These are phyloP conservation scores for Parathielavia appendiculata DNA, from an alignment of 495 filamentous ascomycete genomes.

Conservation along the genomic window DNA sequence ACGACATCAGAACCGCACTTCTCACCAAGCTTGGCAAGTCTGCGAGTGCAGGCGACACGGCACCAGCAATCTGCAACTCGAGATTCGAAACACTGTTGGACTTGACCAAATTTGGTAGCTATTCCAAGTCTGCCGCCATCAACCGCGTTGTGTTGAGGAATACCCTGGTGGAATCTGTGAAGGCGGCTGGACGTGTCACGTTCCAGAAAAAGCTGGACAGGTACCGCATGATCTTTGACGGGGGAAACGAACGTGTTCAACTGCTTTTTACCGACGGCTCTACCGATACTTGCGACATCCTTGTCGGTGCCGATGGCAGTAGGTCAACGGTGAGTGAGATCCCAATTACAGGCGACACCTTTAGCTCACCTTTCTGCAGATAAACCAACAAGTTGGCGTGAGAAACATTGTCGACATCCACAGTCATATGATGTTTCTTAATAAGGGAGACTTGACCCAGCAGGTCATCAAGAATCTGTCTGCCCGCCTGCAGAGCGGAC, in stretches of 20 bases:
- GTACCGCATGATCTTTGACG: background rate
- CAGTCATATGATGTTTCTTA: too few relatives aligned
- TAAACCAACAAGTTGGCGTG: too few relatives aligned
- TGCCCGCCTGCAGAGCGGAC: too few relatives aligned
- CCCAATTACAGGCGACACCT: background rate
- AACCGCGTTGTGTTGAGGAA: background rate
- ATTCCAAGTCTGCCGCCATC: background rate
- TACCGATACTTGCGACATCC: background rate
- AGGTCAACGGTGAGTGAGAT: background rate
- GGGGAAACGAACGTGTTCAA: background rate
- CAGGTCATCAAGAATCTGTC: too few relatives aligned
- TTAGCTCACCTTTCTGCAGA: too few relatives aligned
- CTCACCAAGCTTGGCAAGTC: background rate
- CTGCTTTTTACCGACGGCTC: background rate
- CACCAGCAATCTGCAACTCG: background rate
- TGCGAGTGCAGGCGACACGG: background rate
- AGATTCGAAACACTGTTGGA: background rate
- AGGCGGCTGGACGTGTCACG: background rate
- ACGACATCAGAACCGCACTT: background rate
- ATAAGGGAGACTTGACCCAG: too few relatives aligned
- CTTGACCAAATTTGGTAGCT: background rate
- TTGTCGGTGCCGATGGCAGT: background rate
- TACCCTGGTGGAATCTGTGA: background rate
- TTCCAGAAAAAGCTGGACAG: background rate
- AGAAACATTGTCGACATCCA: too few relatives aligned